Percentiles rank a stretch among this genome's conserved stretches.
phyloP scores from a whole-genome alignment of 352 stramenopile species.

The Phytophthora cactorum region DNA sequence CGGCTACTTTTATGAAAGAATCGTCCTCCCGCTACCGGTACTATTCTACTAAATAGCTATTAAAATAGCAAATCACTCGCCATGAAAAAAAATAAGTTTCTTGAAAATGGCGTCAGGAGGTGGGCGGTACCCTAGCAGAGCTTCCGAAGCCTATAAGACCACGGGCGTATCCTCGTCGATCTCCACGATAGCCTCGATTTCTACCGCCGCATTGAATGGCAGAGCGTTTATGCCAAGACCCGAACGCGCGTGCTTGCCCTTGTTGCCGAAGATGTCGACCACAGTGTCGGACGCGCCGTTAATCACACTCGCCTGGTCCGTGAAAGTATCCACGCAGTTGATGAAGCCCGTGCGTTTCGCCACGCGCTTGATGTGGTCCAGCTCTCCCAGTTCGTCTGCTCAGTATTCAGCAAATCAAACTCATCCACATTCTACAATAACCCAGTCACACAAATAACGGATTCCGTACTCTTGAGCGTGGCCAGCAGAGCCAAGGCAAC shows the following conservation, averaged over 20 bases:
- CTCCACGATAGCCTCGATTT: slow-evolving; percentile 97
- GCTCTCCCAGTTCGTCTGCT: slow-evolving; percentile 90
- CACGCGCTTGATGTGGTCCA: slow-evolving; percentile 94
- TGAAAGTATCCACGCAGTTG: slow-evolving; percentile 94
- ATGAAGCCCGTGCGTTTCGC: slow-evolving; percentile 98
- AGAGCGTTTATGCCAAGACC: slow-evolving; percentile 97
- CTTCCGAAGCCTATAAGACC: slow-evolving; percentile 27
- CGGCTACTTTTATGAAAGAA: too few species aligned
- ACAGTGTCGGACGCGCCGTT: slow-evolving; percentile 95
- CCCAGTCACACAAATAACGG: slow-evolving; percentile 1
- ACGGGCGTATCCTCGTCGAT: slow-evolving; percentile 59
- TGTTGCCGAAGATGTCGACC: slow-evolving; percentile 80
- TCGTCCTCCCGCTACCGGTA: too few species aligned
- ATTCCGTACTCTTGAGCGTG: slow-evolving; percentile 84
- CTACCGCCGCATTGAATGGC: slow-evolving; percentile 95
- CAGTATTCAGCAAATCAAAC: too few species aligned
- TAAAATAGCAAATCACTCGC: too few species aligned
- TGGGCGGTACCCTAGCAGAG: too few species aligned
- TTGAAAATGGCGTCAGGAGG: too few species aligned
- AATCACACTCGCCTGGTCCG: slow-evolving; percentile 92
- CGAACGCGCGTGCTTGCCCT: slow-evolving; percentile 92
- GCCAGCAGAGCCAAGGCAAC: slow-evolving; percentile 90
- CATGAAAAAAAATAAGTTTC: too few species aligned
- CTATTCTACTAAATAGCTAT: too few species aligned
- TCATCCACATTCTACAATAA: too few species aligned